Evolutionary conservation across 1,139 yeast genomes (phyloP), one percentile per base, ranked within the genome.

Genomic region (Hemisphaericaspora xylofermentans): DNA sequence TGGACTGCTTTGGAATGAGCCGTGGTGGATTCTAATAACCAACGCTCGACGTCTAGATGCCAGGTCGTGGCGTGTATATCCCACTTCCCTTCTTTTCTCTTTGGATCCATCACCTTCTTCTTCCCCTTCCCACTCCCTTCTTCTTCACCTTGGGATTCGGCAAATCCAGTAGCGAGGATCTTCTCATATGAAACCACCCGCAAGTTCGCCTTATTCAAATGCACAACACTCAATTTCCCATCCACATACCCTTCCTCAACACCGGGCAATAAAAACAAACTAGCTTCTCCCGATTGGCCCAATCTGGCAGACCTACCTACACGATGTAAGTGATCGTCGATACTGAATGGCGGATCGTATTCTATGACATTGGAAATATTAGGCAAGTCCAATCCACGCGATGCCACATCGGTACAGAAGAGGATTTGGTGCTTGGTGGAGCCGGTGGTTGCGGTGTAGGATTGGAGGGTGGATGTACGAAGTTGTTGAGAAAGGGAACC

Each of bases 21-120:
- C 0, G 68, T 62, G 1, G 75, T 64, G 51, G 86, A 87, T 51
- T 82, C 95, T 36, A 93, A 64, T 25, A 91, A 68, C 85, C 95
- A 85, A 57, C 97, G 72, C 66, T 93, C 99, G 13, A 88, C 78
- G 42, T 85, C 82, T 51, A 93, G 71, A 61, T 93, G 99, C 94
- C 95, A 91, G 1, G 96, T 88, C 0, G 99, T 93, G 3, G 97
- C 98, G 57, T 87, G 91, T 24, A 83, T 80, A 60, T 91, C 97
- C 98, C 98, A 94, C 39, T 80, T 76, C 44, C 72, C 64, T 46
- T 63, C 51, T 50, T 65, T 62, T 17, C 57, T 54, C 40, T 63
- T 65, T 1, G 68, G 68, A 36, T 63, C 69, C 6, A 54, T 19
- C 5, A 5, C 53, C 39, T 53, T 53, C 5, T 38, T 45, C 46